phyloP scores from a whole-genome alignment of 768 basidiomycete genomes.

The Suillus americanus region DNA sequence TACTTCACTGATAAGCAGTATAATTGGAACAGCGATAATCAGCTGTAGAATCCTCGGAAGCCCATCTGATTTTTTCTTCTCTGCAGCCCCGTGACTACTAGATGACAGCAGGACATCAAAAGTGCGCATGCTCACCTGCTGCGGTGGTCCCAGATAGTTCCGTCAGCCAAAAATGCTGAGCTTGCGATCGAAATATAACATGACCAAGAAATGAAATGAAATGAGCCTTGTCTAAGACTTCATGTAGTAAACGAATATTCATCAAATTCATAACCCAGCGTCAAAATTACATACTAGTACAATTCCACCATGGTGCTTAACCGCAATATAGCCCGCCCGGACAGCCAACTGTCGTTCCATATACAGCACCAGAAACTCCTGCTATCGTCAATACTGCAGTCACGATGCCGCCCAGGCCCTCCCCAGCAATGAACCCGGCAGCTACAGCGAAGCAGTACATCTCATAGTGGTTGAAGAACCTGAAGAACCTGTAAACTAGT shows the following conservation, averaged over 20 bases:
- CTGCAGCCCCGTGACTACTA: neutral
- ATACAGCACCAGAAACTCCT: slow-evolving; percentile 24
- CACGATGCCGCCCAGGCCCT: slow-evolving; percentile 38
- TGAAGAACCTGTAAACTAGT: neutral
- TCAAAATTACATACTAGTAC: neutral
- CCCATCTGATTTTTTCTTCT: neutral
- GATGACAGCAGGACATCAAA: neutral
- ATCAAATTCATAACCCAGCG: neutral
- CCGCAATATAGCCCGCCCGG: slow-evolving; percentile 30
- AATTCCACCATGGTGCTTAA: slow-evolving; percentile 4
- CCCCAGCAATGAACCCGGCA: slow-evolving; percentile 41
- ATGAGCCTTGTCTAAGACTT: neutral
- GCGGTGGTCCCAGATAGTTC: neutral
- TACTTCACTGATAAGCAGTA: neutral
- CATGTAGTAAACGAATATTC: neutral
- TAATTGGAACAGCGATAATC: neutral
- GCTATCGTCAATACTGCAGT: slow-evolving; percentile 31
- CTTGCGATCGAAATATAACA: neutral
- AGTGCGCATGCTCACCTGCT: neutral
- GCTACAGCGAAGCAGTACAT: slow-evolving; percentile 37
- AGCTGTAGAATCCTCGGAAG: neutral
- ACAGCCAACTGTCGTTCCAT: slow-evolving; percentile 30
- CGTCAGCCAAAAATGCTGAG: neutral
- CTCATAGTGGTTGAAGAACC: slow-evolving; percentile 10
- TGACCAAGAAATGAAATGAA: neutral